These are phyloP conservation scores for Argentina anserina DNA, from an alignment of 306 rosid genomes.

Conservation along the genomic window DNA sequence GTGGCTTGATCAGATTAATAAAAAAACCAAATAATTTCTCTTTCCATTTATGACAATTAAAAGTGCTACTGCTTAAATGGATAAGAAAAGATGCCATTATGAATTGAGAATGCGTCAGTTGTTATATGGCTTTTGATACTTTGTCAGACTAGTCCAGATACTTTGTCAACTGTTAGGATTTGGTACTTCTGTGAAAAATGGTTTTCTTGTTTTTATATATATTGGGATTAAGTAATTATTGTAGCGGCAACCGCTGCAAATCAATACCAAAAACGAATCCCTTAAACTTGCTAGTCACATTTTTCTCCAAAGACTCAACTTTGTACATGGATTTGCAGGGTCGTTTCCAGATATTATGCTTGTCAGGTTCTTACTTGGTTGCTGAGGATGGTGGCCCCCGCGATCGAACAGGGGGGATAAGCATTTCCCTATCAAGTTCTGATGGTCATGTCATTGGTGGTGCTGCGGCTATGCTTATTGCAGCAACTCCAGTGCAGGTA, in stretches of 20 bases:
- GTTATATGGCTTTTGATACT: background rate
- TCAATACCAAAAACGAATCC: background rate
- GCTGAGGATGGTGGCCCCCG: conserved; percentile 91
- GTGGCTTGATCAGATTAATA: background rate
- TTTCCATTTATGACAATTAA: background rate
- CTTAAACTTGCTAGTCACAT: background rate
- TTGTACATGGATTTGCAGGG: conserved; percentile 49
- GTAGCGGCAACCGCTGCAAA: background rate
- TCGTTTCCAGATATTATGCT: conserved; percentile 77
- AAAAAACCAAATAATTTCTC: background rate
- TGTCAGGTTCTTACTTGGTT: conserved; percentile 96
- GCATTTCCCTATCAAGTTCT: conserved; percentile 78
- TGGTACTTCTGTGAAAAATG: background rate
- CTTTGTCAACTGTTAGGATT: no score
- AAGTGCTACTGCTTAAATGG: background rate
- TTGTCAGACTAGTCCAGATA: background rate
- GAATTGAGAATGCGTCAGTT: background rate
- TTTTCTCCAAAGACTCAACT: background rate
- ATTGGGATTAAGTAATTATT: background rate
- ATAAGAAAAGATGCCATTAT: background rate
- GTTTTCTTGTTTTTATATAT: background rate
- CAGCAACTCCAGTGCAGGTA: conserved; percentile 94
- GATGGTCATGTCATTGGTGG: conserved; percentile 92
- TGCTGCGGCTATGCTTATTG: conserved; percentile 65
- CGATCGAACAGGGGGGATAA: conserved; percentile 75